Evolutionary conservation across 768 basidiomycete genomes (phyloP).

Genomic region (Hysterangium stoloniferum): DNA sequence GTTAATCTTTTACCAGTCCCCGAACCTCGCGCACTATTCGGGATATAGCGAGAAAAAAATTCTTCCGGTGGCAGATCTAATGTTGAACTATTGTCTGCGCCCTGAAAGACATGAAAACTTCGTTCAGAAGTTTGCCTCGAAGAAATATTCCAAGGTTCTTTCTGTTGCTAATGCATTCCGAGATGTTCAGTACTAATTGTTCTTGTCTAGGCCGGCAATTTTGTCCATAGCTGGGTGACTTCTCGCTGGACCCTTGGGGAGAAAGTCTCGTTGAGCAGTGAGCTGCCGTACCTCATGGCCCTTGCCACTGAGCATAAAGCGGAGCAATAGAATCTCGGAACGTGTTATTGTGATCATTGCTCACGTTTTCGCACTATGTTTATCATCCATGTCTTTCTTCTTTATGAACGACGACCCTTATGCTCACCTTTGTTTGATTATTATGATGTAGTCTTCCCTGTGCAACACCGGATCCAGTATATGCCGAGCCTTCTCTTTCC

Average conservation of each 20-base stretch:
- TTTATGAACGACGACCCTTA: too few relatives aligned
- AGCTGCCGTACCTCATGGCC: slow-evolving; percentile 53
- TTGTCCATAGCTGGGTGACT: slow-evolving; percentile 80
- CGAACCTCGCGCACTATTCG: slow-evolving; percentile 83
- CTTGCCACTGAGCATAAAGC: neutral
- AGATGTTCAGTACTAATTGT: neutral
- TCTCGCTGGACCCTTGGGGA: slow-evolving; percentile 61
- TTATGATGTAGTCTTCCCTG: too few relatives aligned
- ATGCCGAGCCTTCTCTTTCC: too few relatives aligned
- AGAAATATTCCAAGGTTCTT: slow-evolving; percentile 72
- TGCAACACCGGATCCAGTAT: too few relatives aligned
- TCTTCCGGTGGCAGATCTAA: slow-evolving; percentile 72
- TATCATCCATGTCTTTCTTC: neutral
- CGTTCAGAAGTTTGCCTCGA: slow-evolving; percentile 82
- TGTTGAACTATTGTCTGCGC: slow-evolving; percentile 81
- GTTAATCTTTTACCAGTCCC: too few relatives aligned
- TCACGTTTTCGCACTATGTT: neutral
- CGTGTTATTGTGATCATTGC: neutral
- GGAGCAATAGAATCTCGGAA: neutral
- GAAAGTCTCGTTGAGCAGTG: slow-evolving; percentile 49
- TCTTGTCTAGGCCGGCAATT: slow-evolving; percentile 60
- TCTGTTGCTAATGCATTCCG: slow-evolving; percentile 16
- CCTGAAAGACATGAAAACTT: slow-evolving; percentile 68
- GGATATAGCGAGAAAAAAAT: slow-evolving; percentile 76
- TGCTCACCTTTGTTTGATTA: slow-evolving; percentile 4